Conservation (phyloP, 441 rosid species). For the Adansonia madagascariensis region DNA sequence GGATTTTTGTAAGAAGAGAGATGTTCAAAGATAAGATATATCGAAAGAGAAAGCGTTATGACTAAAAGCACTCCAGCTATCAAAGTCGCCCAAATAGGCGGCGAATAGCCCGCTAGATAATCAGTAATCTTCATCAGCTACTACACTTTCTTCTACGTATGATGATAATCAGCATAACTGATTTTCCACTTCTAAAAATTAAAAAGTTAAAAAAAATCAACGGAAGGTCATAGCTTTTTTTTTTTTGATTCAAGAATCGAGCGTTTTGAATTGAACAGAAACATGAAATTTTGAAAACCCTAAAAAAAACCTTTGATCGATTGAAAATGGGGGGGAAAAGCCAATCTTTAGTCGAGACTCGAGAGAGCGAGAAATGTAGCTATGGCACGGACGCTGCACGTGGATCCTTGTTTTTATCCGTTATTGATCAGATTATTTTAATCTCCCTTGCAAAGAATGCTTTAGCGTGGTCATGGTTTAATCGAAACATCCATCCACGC, state of each 20-base stretch:
- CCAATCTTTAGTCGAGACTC: neutral
- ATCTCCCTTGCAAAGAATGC: constrained; percentile 15
- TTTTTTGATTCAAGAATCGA: neutral
- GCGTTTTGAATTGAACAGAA: neutral
- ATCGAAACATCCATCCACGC: no score
- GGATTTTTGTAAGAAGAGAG: constrained; percentile 96
- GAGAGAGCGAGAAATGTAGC: constrained; percentile 10
- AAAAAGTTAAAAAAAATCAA: neutral
- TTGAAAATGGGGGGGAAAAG: neutral
- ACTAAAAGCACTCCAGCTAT: constrained; percentile 67
- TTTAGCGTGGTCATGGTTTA: no score
- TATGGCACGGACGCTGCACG: constrained; percentile 16
- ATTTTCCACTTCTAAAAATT: constrained; percentile 9
- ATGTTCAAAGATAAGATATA: constrained; percentile 88
- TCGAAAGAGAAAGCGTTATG: constrained; percentile 65
- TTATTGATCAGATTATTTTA: neutral
- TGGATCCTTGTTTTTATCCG: neutral
- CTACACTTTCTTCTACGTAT: constrained; percentile 25
- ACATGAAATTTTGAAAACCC: neutral
- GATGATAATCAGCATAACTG: constrained; percentile 39
- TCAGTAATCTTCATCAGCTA: constrained; percentile 55
- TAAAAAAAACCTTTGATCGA: neutral
- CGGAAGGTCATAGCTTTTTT: neutral
- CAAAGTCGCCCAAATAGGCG: constrained; percentile 84
- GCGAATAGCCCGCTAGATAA: constrained; percentile 49